Conservation (phyloP, 768 basidiomycete genomes). For the Russula vinacea region DNA sequence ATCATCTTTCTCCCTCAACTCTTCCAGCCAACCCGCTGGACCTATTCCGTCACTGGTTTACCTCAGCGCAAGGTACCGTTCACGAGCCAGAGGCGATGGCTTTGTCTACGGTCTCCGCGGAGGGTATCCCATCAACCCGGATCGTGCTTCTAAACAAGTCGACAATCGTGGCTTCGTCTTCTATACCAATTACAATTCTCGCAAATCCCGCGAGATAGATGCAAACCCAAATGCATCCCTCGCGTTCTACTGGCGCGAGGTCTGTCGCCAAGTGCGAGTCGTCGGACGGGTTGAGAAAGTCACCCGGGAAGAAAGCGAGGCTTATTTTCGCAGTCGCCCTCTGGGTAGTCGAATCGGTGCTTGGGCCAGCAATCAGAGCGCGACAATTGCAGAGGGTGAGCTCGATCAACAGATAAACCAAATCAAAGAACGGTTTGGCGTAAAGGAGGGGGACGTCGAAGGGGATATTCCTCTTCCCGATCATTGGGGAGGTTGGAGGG, state of each 20-base stretch:
- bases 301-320: slow-evolving; percentile 63
- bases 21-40: slow-evolving; percentile 68
- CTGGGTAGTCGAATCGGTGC: slow-evolving; percentile 84
- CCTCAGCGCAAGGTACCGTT: slow-evolving; percentile 59
- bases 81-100: slow-evolving; percentile 89
- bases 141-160: slow-evolving; percentile 90
- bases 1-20: slow-evolving; percentile 57
- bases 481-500: slow-evolving; percentile 96
- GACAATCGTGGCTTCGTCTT: slow-evolving; percentile 90
- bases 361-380: slow-evolving; percentile 90
- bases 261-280: slow-evolving; percentile 76
- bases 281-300: slow-evolving; percentile 84
- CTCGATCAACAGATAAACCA: slow-evolving; percentile 58
- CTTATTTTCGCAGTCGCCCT: slow-evolving; percentile 81
- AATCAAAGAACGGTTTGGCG: slow-evolving; percentile 56
- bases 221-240: slow-evolving; percentile 78
- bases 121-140: slow-evolving; percentile 81
- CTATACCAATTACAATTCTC: slow-evolving; percentile 94
- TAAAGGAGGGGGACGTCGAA: slow-evolving; percentile 41
- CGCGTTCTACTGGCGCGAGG: slow-evolving; percentile 89
- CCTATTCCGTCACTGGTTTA: slow-evolving; percentile 89
- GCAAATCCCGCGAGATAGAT: slow-evolving; percentile 80
- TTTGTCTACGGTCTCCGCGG: slow-evolving; percentile 65
- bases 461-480: slow-evolving; percentile 72
- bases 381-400: slow-evolving; percentile 68